These are phyloP conservation scores for Phaeotremella fagi DNA, from an alignment of 768 basidiomycete species.

Conservation along the genomic window DNA sequence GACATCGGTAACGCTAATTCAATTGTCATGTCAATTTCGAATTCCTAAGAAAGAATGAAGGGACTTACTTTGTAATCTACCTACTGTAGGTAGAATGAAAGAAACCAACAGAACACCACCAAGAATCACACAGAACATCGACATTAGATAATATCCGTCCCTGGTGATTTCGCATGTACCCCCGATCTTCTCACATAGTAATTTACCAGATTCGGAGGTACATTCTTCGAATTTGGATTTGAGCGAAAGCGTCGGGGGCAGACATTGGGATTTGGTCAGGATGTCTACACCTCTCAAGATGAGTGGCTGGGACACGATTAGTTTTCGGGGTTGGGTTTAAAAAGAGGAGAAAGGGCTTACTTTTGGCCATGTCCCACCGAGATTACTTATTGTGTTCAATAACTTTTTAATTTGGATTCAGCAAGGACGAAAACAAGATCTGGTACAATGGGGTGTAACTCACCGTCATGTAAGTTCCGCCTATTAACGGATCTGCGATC, in stretches of 20 bases:
- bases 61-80: constrained; percentile 73
- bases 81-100: constrained; percentile 79
- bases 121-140: constrained; percentile 67
- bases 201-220: constrained; percentile 85
- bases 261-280: constrained; percentile 77
- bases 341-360: constrained; percentile 8
- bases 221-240: constrained; percentile 66
- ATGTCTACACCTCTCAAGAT: constrained; percentile 93
- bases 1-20: constrained; percentile 34
- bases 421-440: neutral
- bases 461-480: constrained; percentile 99
- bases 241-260: constrained; percentile 5
- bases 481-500: constrained; percentile 91
- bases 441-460: constrained; percentile 37
- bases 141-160: constrained; percentile 89
- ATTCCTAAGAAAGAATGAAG: neutral
- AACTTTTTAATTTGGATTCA: constrained; percentile 54
- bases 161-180: constrained; percentile 76
- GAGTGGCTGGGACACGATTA: constrained; percentile 67
- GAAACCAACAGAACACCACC: constrained; percentile 68
- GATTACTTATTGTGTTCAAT: constrained; percentile 84
- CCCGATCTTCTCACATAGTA: constrained; percentile 64
- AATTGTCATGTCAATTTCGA: neutral
- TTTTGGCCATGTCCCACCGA: constrained; percentile 94
- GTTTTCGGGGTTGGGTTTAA: neutral